These are phyloP conservation scores for Tolypocladium amazonense DNA, from an alignment of 2,329 filamentous ascomycete genomes.

Conservation along the genomic window DNA sequence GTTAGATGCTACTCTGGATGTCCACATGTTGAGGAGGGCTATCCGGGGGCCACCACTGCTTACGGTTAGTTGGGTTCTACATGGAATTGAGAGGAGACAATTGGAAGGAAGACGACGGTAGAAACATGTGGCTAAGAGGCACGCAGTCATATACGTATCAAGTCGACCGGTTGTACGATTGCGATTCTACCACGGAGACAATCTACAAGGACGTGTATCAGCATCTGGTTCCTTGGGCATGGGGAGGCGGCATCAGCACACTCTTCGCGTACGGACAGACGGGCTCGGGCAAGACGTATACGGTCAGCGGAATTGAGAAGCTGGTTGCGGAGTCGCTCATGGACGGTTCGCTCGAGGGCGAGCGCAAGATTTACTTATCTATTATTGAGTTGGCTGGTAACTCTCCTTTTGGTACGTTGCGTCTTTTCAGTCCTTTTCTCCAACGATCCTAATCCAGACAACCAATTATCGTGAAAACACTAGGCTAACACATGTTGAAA, in stretches of 20 bases:
- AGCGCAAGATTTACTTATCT: slow-evolving; percentile 21
- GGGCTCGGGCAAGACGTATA: slow-evolving; percentile 36
- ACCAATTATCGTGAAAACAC: neutral
- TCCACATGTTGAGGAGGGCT: slow-evolving; percentile 25
- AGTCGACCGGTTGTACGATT: slow-evolving; percentile 24
- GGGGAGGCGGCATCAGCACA: slow-evolving; percentile 35
- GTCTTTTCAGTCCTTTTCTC: neutral
- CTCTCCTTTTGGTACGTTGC: slow-evolving; percentile 16
- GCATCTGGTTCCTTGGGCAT: slow-evolving; percentile 32
- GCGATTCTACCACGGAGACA: slow-evolving; percentile 22
- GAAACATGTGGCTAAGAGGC: neutral
- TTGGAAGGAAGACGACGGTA: too few relatives aligned
- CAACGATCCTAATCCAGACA: fast-evolving
- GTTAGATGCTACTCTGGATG: slow-evolving; percentile 16
- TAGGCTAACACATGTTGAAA: neutral
- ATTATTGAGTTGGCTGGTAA: slow-evolving; percentile 29
- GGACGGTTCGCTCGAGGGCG: slow-evolving; percentile 11
- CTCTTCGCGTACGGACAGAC: slow-evolving; percentile 39
- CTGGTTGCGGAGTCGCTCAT: slow-evolving; percentile 26
- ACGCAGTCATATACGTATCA: slow-evolving; percentile 21
- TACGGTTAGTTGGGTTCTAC: slow-evolving; percentile 9
- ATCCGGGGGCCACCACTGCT: slow-evolving; percentile 19
- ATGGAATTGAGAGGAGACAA: neutral
- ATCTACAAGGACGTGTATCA: slow-evolving; percentile 30
- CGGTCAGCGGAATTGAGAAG: slow-evolving; percentile 28